Conservation (phyloP, 2,329 filamentous ascomycete species). For the Knufia petricola region DNA sequence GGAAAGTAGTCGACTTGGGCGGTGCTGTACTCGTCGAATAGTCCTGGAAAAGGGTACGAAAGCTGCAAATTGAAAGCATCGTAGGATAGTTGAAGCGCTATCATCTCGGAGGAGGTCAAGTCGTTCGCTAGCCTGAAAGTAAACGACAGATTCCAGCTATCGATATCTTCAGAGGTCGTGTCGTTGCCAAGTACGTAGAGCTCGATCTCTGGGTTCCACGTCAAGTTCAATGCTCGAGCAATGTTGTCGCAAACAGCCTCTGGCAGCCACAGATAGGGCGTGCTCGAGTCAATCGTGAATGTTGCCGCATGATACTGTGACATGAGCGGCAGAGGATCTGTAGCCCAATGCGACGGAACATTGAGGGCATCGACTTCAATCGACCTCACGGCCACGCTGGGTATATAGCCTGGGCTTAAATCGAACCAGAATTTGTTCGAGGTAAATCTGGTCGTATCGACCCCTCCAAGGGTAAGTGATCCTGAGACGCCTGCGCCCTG, state of each 20-base stretch:
- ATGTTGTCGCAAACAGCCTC: constrained; percentile 28
- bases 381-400: constrained; percentile 26
- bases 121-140: constrained; percentile 29
- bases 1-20: constrained; percentile 31
- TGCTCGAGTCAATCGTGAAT: constrained; percentile 33
- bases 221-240: constrained; percentile 29
- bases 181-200: constrained; percentile 27
- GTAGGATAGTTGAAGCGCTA: constrained; percentile 32
- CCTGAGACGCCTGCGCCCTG: constrained; percentile 26
- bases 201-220: constrained; percentile 28
- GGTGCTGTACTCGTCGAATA: constrained; percentile 21
- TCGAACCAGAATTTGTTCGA: constrained; percentile 25
- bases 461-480: constrained; percentile 27
- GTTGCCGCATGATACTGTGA: constrained; percentile 17
- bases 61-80: constrained; percentile 31
- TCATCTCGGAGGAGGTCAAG: constrained; percentile 21
- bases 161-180: constrained; percentile 23
- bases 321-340: constrained; percentile 21
- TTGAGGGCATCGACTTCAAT: constrained; percentile 22
- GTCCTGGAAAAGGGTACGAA: constrained; percentile 28
- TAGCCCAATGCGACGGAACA: constrained; percentile 18
- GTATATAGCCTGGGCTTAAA: constrained; percentile 25
- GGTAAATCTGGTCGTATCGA: constrained; percentile 26
- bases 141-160: constrained; percentile 26
- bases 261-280: constrained; percentile 34